Evolutionary conservation across 768 basidiomycete species (phyloP).

Genomic region (Inosperma sp.): DNA sequence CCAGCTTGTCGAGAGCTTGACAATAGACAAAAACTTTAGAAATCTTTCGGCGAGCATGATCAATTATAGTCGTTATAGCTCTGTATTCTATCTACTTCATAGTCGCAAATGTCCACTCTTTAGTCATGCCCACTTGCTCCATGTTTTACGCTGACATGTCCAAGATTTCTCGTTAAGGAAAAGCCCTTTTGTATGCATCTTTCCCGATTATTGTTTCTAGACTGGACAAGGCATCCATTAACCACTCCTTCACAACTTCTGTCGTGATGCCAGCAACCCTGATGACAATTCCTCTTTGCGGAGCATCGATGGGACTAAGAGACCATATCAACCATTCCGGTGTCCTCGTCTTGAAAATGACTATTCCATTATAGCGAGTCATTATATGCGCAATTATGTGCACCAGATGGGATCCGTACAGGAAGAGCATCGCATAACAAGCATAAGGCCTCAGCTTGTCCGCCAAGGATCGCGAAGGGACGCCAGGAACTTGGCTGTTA

Average conservation of each 20-base stretch:
- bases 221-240: conserved; percentile 48
- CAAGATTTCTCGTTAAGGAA: conserved; percentile 36
- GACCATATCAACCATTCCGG: conserved; percentile 81
- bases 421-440: conserved; percentile 84
- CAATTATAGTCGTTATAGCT: no score
- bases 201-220: conserved; percentile 53
- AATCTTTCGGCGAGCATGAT: neutral
- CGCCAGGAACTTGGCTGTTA: conserved; percentile 26
- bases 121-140: neutral
- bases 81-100: neutral
- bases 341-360: conserved; percentile 56
- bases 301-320: conserved; percentile 51
- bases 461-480: conserved; percentile 45
- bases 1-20: conserved; percentile 32
- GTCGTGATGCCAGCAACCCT: conserved; percentile 74
- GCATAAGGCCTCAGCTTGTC: conserved; percentile 74
- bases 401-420: conserved; percentile 64
- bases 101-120: neutral
- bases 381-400: conserved; percentile 45
- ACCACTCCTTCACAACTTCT: conserved; percentile 69
- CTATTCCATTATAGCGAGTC: conserved; percentile 46
- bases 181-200: conserved; percentile 62
- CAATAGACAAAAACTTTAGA: conserved; percentile 21
- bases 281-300: conserved; percentile 51
- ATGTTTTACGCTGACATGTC: neutral